These are phyloP conservation scores for Apiospora aurea DNA, from an alignment of 2,329 filamentous ascomycete genomes.

Conservation along the genomic window DNA sequence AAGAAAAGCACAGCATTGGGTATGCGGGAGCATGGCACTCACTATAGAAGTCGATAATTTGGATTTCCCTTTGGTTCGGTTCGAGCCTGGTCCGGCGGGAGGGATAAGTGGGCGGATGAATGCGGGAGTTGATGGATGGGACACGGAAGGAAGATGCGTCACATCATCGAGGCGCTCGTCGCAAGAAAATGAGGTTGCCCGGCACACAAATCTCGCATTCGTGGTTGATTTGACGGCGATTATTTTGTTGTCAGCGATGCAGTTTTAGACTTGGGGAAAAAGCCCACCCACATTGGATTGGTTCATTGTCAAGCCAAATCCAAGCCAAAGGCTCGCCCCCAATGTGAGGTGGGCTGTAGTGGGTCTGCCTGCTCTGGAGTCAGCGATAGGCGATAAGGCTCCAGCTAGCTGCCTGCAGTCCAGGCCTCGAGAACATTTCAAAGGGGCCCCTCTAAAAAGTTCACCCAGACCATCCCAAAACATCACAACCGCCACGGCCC, in stretches of 20 bases:
- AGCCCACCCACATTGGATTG: slow-evolving; percentile 17
- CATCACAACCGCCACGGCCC: slow-evolving; percentile 7
- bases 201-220: slow-evolving; percentile 9
- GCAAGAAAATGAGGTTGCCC: slow-evolving; percentile 10
- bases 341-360: slow-evolving; percentile 24
- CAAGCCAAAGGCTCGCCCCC: slow-evolving; percentile 9
- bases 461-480: neutral
- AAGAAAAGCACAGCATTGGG: neutral
- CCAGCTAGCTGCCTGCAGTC: neutral
- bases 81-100: slow-evolving; percentile 21
- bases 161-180: slow-evolving; percentile 21
- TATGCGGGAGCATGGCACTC: slow-evolving; percentile 13
- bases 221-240: neutral
- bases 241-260: slow-evolving; percentile 21
- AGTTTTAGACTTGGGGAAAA: slow-evolving; percentile 13
- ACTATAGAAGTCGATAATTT: neutral
- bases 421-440: slow-evolving; percentile 1
- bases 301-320: slow-evolving; percentile 12
- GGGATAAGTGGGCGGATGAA: slow-evolving; percentile 22
- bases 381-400: slow-evolving; percentile 21
- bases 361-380: slow-evolving; percentile 9
- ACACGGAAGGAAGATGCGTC: slow-evolving; percentile 9
- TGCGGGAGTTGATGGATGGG: slow-evolving; percentile 20
- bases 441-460: neutral
- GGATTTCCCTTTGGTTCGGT: slow-evolving; percentile 14